Percentiles rank a stretch among this genome's conserved stretches.
These are phyloP conservation scores for Cladosporium velox DNA, from an alignment of 2,329 filamentous ascomycete genomes.

Conservation along the genomic window DNA sequence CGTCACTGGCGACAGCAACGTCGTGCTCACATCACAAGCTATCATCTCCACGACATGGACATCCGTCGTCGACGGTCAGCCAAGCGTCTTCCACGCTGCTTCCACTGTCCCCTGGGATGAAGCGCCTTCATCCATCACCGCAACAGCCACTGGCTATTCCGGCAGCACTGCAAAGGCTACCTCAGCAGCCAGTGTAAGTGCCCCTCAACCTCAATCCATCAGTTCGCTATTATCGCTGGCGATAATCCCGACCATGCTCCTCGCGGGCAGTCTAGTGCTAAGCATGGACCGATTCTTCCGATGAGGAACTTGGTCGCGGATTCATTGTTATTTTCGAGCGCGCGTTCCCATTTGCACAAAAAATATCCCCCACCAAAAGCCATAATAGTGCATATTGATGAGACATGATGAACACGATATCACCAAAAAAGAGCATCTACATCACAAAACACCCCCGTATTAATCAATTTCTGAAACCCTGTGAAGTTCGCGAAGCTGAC, in stretches of 20 bases:
- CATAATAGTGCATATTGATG: conserved; percentile 18
- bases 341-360: conserved; percentile 15
- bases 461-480: neutral
- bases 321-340: conserved; percentile 17
- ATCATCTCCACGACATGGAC: conserved; percentile 19
- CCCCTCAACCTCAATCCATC: conserved; percentile 11
- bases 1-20: conserved; percentile 4
- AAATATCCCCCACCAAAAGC: neutral
- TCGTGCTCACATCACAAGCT: conserved; percentile 9
- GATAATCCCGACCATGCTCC: conserved; percentile 19
- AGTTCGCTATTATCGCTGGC: conserved; percentile 19
- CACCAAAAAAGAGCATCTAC: neutral
- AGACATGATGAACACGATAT: conserved; percentile 19
- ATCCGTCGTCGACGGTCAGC: neutral
- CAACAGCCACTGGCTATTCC: neutral
- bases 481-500: conserved; percentile 5
- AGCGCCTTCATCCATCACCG: conserved; percentile 15
- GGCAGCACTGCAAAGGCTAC: neutral
- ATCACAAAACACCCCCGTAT: neutral
- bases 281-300: conserved; percentile 18
- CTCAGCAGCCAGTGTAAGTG: conserved; percentile 17
- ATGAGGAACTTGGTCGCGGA: conserved; percentile 12
- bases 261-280: conserved; percentile 14
- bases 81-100: conserved; percentile 13
- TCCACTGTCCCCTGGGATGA: conserved; percentile 13